Evolutionary conservation across 345 rosid genomes (phyloP), one percentile per base, ranked within the genome.

Genomic region (Heritiera littoralis): DNA sequence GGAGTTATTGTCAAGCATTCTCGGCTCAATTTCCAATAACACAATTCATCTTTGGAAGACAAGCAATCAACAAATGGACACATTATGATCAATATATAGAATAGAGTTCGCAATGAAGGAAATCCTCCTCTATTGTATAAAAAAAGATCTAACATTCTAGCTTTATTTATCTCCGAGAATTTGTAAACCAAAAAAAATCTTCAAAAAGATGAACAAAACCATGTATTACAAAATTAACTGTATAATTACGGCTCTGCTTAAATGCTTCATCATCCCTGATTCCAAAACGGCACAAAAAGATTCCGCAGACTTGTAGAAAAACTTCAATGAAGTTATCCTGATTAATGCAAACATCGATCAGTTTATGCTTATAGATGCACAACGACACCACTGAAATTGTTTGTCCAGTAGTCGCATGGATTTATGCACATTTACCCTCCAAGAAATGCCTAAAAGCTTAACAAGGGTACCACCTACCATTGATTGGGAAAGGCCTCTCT

Each of bases 401-500:
- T 54, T 72, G 76, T 5, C 76, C 30, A 5, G 48, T 9, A 32
- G 28, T 38, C 2, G 48, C 63, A 52, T 17, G 63, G 30, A 54
- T 72, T 18, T 9, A 30, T 14, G 64, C 48, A 1, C 76, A 38
- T 55, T 65, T 35, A 35, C 76, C 55, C 68, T 60, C 38, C 56
- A 43, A 61, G 46, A 63, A 28, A 64, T 60, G 70, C 23, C 28
- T 48, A 17, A 9, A 15, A 41, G 32, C 58, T 46, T 35, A 63
- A 10, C 0, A 12, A 46, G 45, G 14, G 35, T 60, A 61, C 60
- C 63, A 65, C 81, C 89, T 89, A 89, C 97, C 98, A 93, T 73
- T 95, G 94, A 83, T 95, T 95, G 79, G 97, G 94, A 45, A 89
- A 85, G 74, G 96, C 88, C 67, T 91, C 98, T 82, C 95, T 83